Evolutionary conservation across 164 flowering plant species (phyloP).

Genomic region (Brasenia schreberi): DNA sequence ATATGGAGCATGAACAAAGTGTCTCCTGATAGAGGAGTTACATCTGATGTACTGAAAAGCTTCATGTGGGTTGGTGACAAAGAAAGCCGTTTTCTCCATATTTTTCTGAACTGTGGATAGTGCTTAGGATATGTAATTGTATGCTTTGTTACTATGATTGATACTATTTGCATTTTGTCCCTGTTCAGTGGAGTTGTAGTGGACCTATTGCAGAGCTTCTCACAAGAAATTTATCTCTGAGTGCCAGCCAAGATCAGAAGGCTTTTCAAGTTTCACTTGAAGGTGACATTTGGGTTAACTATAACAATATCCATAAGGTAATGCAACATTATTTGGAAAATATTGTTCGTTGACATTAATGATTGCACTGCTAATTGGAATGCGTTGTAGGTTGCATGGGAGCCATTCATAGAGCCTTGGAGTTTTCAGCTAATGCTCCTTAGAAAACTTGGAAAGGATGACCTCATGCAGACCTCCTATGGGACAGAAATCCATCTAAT

Average conservation of each 20-base stretch:
- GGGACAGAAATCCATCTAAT: conserved; percentile 40
- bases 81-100: too few species aligned
- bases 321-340: background rate
- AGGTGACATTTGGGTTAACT: conserved; percentile 60
- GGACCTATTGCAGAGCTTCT: conserved; percentile 64
- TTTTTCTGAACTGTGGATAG: too few species aligned
- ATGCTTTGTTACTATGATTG: too few species aligned
- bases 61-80: too few species aligned
- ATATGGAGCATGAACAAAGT: too few species aligned
- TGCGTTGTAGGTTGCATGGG: conserved; percentile 69
- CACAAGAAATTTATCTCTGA: conserved; percentile 26
- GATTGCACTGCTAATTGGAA: background rate
- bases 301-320: conserved; percentile 84
- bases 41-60: too few species aligned
- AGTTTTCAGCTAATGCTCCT: conserved; percentile 37
- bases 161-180: conserved; percentile 4
- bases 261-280: conserved; percentile 23
- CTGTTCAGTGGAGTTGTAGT: conserved; percentile 56
- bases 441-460: conserved; percentile 27
- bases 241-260: conserved; percentile 15
- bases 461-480: conserved; percentile 26
- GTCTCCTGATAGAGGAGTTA: too few species aligned
- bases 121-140: too few species aligned
- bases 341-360: background rate
- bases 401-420: conserved; percentile 96